Conservation (phyloP, 352 stramenopile species). For the Aphanomyces stellatus region DNA sequence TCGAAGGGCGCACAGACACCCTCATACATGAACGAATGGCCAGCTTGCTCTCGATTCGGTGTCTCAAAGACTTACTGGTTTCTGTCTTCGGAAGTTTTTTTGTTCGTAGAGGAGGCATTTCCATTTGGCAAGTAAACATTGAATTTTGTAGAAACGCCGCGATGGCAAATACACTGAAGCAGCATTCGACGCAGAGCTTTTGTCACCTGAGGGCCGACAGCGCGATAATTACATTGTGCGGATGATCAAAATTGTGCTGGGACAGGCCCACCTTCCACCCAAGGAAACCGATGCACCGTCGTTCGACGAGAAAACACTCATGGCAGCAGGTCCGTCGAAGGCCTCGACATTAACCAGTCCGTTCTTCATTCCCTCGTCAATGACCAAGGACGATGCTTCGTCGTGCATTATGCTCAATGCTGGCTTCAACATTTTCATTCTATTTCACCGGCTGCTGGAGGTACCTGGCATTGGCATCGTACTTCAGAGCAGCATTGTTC, state of each 20-base stretch:
- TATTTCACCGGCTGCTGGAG: conserved; percentile 6
- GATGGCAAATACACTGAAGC: neutral
- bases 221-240: conserved; percentile 1
- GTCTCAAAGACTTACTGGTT: conserved; percentile 4
- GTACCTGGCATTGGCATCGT: neutral
- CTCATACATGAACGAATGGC: conserved; percentile 6
- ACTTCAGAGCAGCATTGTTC: neutral
- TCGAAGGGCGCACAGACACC: conserved; percentile 10
- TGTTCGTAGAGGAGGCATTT: too few species aligned
- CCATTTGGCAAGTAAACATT: neutral
- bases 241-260: conserved; percentile 7
- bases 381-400: too few species aligned
- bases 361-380: too few species aligned
- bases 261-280: conserved; percentile 1
- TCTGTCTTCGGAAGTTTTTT: neutral
- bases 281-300: neutral
- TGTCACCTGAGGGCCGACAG: neutral
- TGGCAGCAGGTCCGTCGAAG: neutral
- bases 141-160: neutral
- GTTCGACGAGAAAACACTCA: neutral
- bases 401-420: conserved; percentile 10
- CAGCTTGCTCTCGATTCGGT: neutral
- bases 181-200: conserved; percentile 1
- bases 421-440: conserved; percentile 13
- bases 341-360: too few species aligned